Evolutionary conservation across 2,329 filamentous ascomycete genomes (phyloP).

Genomic region (Dactylonectria macrodidyma): DNA sequence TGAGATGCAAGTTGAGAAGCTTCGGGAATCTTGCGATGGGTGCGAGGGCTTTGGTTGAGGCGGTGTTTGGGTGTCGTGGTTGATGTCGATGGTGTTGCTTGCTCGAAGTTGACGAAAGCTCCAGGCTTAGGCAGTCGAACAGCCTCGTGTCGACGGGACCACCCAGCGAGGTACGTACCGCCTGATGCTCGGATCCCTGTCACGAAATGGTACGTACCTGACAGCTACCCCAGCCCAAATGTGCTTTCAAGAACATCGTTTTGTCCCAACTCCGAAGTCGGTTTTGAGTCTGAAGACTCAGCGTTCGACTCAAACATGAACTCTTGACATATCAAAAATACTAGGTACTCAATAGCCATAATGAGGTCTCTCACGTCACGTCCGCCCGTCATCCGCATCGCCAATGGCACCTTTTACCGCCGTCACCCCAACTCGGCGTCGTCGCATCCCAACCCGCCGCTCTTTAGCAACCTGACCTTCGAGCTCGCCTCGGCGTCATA

Average conservation of each 20-base stretch:
- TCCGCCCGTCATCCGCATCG: conserved; percentile 78
- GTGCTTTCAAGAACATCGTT: conserved; percentile 18
- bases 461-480: conserved; percentile 82
- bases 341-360: conserved; percentile 41
- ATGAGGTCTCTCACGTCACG: conserved; percentile 57
- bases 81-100: conserved; percentile 35
- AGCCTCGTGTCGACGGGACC: conserved; percentile 45
- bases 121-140: conserved; percentile 45
- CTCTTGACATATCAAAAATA: not conserved
- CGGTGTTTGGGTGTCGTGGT: conserved; percentile 17
- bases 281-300: conserved; percentile 17
- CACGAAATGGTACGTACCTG: conserved; percentile 38
- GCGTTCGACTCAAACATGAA: conserved; percentile 28
- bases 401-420: conserved; percentile 87
- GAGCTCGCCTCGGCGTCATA: conserved; percentile 72
- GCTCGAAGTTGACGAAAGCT: conserved; percentile 27
- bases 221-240: conserved; percentile 25
- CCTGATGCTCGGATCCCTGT: not conserved
- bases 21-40: not conserved
- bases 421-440: conserved; percentile 73
- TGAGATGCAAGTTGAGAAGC: not conserved
- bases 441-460: conserved; percentile 73
- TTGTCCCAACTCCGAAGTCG: conserved; percentile 37
- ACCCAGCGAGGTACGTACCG: conserved; percentile 40
- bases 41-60: not conserved